These are phyloP conservation scores for Apostasia shenzhenica DNA, from an alignment of 106 monocot species.

Conservation along the genomic window DNA sequence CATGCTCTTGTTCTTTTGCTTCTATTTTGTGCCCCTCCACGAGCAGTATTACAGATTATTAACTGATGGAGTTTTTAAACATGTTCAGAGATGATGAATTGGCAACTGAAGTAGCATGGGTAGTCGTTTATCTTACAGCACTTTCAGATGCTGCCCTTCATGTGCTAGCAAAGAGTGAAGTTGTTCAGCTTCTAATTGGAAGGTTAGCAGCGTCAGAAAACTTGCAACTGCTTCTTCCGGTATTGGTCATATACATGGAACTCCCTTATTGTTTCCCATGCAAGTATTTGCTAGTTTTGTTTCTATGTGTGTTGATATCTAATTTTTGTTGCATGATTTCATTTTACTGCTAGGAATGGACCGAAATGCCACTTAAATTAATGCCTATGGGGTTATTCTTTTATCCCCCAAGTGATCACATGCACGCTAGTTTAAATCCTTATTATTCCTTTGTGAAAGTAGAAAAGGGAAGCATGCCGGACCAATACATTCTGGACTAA, in stretches of 20 bases:
- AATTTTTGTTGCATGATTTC: no score
- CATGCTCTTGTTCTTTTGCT: background rate
- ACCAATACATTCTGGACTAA: no score
- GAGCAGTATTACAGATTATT: background rate
- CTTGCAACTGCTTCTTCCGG: constrained; percentile 90
- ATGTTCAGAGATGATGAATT: constrained; percentile 76
- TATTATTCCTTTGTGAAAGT: no score
- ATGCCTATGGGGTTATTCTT: background rate
- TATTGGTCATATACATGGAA: constrained; percentile 13
- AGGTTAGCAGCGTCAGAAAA: constrained; percentile 68
- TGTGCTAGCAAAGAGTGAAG: constrained; percentile 60
- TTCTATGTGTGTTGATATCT: background rate
- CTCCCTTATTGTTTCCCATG: background rate
- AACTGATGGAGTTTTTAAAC: background rate
- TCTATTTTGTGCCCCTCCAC: background rate
- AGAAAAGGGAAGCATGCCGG: no score
- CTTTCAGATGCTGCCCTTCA: constrained; percentile 61
- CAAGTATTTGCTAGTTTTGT: background rate
- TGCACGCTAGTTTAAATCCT: background rate
- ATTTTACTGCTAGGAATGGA: no score
- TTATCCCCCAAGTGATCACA: background rate
- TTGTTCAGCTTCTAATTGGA: constrained; percentile 64
- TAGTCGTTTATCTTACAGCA: constrained; percentile 90
- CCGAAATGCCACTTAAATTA: background rate
- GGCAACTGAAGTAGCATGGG: constrained; percentile 94